Percentiles rank a stretch among this genome's conserved stretches.
Conservation (phyloP, 257 asterid species). For the Solanum piurae region DNA sequence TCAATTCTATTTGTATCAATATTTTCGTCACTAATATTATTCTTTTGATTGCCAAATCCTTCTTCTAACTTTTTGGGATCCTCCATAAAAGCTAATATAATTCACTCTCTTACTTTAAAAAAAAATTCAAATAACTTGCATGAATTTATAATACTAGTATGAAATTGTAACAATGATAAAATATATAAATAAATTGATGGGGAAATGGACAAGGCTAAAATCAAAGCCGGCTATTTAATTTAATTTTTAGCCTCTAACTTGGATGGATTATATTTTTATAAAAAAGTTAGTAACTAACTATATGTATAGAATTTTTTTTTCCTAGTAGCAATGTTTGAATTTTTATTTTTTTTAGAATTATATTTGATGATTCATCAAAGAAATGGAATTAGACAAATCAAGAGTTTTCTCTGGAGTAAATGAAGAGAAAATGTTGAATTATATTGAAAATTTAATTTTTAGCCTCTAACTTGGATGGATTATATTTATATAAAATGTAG, state of each 20-base stretch:
- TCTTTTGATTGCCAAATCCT: slow-evolving; percentile 20
- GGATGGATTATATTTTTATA: not conserved
- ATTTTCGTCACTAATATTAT: not conserved
- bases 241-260: not conserved
- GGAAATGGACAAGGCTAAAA: not conserved
- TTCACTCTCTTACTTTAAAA: not conserved
- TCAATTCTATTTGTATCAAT: not conserved
- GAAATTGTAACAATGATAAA: not conserved
- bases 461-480: not conserved
- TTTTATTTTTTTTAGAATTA: too few relatives aligned
- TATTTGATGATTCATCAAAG: not conserved
- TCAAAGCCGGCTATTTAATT: not conserved
- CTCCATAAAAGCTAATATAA: slow-evolving; percentile 16
- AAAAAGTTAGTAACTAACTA: too few relatives aligned
- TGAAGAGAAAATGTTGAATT: not conserved
- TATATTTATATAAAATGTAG: not conserved
- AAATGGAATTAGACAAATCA: not conserved
- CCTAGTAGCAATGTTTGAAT: not conserved
- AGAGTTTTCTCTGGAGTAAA: not conserved
- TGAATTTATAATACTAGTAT: not conserved
- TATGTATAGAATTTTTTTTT: not conserved
- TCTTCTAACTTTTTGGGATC: slow-evolving; percentile 41
- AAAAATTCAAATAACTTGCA: not conserved
- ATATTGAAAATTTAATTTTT: not conserved
- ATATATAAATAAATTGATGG: not conserved